Evolutionary conservation across 1,139 yeast genomes (phyloP), one percentile per base, ranked within the genome.

Genomic region (Blastobotrys ciferrii): DNA sequence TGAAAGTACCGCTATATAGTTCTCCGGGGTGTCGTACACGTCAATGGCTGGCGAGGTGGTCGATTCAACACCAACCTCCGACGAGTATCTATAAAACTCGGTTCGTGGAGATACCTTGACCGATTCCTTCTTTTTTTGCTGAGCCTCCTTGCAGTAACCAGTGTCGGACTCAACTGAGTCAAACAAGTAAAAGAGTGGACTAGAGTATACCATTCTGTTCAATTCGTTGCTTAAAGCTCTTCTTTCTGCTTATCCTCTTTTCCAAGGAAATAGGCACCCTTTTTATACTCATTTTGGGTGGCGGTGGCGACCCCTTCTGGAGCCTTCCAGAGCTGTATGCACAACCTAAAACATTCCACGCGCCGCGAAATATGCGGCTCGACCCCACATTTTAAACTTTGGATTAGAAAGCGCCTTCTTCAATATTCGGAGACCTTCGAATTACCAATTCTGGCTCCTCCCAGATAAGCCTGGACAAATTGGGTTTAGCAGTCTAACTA

Each of bases 31-130:
- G 51, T 78, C 80, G 55, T 77, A 78, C 14, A 78, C 73, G 54
- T 79, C 80, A 4, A 78, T 66, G 46, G 77, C 74, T n/a, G 83
- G 83, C 4, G 81, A 36, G 17, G 18, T 17, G 3, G 40, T 9
- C 5, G 40, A 9, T 9, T 36, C 40, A 76, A 36, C 40, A 5
- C 40, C 40, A 55, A 80, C 80, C 4, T 33, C 39, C 3, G 40
- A 36, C 13, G 40, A 18, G 40, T 36, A 36, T 19, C 19, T 36
- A 23, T 36, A 36, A 15, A 17, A 17, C 28, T 36, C 40, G n/a
- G 25, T 14, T 23, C 40, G 17, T 17, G 17, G 17, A 13, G 40
- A 36, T 28, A 36, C 40, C 18, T 23, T 19, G 15, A 36, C 19
- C 18, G 17, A 17, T 14, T 19, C 25, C 28, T 36, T 19, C n/a